These are phyloP conservation scores for Aspergillaceae sp. DNA, from an alignment of 2,329 filamentous ascomycete genomes.

Conservation along the genomic window DNA sequence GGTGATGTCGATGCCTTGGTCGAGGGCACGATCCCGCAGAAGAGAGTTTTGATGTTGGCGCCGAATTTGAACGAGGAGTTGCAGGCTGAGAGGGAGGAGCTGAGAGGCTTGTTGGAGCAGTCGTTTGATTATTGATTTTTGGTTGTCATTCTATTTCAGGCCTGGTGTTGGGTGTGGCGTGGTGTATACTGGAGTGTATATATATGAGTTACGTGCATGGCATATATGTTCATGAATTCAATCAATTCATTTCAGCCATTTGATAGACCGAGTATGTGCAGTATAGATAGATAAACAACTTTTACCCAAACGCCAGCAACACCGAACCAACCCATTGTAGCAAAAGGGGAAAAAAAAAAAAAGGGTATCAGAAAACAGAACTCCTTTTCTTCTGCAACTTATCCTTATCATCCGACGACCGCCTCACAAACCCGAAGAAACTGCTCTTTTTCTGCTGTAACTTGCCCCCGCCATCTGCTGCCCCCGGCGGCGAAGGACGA, in stretches of 20 bases:
- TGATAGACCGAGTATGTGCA: too few species aligned
- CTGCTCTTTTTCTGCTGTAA: slow-evolving; percentile 36
- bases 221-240: too few species aligned
- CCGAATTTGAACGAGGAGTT: slow-evolving; percentile 67
- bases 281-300: background rate
- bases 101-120: slow-evolving; percentile 60
- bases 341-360: background rate
- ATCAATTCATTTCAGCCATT: too few species aligned
- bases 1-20: slow-evolving; percentile 75
- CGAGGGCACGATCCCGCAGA: slow-evolving; percentile 90
- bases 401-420: slow-evolving; percentile 25
- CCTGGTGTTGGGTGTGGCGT: too few species aligned
- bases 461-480: background rate
- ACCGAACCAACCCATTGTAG: background rate
- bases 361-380: slow-evolving; percentile 34
- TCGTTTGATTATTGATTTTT: slow-evolving; percentile 44
- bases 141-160: background rate
- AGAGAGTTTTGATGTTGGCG: slow-evolving; percentile 81
- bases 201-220: too few species aligned
- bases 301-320: background rate
- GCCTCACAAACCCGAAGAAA: slow-evolving; percentile 35
- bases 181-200: too few species aligned
- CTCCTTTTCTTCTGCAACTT: slow-evolving; percentile 39
- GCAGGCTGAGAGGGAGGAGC: slow-evolving; percentile 61
- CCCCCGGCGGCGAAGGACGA: background rate